Evolutionary conservation across 2,329 filamentous ascomycete genomes (phyloP).

Genomic region (Aspergillus carbonarius): DNA sequence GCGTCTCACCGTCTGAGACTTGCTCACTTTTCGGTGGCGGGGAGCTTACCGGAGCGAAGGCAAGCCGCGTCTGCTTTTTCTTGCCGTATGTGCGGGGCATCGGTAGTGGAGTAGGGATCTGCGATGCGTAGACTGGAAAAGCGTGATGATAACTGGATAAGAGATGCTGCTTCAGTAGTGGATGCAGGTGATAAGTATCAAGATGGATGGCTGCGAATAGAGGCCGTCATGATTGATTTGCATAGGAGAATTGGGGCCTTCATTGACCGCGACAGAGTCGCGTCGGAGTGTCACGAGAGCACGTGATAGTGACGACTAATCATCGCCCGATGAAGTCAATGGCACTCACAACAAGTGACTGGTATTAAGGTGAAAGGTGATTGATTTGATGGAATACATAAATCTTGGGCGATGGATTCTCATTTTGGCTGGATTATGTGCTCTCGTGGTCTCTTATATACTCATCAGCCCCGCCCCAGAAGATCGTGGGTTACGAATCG

Average conservation of each 20-base stretch:
- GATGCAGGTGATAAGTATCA: background rate
- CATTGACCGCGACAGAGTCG: slow-evolving; percentile 17
- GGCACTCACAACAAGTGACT: background rate
- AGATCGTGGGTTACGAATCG: too few species aligned
- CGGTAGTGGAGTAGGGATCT: slow-evolving; percentile 1
- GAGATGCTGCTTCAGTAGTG: background rate
- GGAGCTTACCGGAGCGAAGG: slow-evolving; percentile 40
- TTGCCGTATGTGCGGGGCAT: slow-evolving; percentile 36
- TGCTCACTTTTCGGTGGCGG: slow-evolving; percentile 24
- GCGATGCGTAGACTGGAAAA: background rate
- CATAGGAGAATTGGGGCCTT: background rate
- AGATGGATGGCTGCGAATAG: background rate
- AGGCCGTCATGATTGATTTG: background rate
- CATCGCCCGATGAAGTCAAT: background rate
- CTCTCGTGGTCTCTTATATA: too few species aligned
- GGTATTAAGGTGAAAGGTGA: too few species aligned
- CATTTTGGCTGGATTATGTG: too few species aligned
- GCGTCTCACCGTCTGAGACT: slow-evolving; percentile 21
- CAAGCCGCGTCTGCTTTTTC: slow-evolving; percentile 43
- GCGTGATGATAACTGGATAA: background rate
- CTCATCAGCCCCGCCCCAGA: too few species aligned
- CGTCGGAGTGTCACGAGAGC: slow-evolving; percentile 21
- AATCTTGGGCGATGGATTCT: too few species aligned
- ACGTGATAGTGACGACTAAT: slow-evolving; percentile 18
- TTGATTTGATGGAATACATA: too few species aligned